A percentile compares a stretch with the other conserved stretches of the same genome.
These are phyloP conservation scores for Calamus simplicifolius DNA, from an alignment of 176 grass and related monocot genomes.

Conservation along the genomic window DNA sequence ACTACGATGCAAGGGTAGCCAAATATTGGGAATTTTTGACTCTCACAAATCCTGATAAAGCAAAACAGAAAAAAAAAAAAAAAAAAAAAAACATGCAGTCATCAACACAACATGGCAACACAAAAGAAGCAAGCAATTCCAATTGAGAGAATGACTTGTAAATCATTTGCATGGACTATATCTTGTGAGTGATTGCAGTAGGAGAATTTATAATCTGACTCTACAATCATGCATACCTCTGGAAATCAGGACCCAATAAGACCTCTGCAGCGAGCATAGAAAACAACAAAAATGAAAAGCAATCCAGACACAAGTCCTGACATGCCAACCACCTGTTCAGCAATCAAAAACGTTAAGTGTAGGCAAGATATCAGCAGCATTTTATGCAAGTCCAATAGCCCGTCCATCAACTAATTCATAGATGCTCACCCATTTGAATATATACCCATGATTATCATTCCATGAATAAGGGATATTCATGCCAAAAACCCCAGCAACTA, in stretches of 20 bases:
- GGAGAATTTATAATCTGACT: too few species aligned
- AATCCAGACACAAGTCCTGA: conserved; percentile 1
- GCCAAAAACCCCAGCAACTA: conserved; percentile 18
- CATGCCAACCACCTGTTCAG: conserved; percentile 9
- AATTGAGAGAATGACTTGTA: too few species aligned
- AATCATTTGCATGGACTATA: too few species aligned
- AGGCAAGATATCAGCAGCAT: background rate
- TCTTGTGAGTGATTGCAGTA: too few species aligned
- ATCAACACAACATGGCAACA: too few species aligned
- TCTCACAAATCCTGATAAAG: too few species aligned
- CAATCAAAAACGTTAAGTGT: background rate
- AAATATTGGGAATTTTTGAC: too few species aligned
- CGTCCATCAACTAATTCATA: too few species aligned
- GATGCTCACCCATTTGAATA: conserved; percentile 9
- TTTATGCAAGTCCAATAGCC: background rate
- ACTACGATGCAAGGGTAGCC: too few species aligned
- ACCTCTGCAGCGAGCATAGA: conserved; percentile 7
- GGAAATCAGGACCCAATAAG: conserved; percentile 18
- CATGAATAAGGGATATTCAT: conserved; percentile 23
- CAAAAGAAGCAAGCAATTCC: too few species aligned
- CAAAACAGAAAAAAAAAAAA: too few species aligned
- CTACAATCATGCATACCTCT: background rate
- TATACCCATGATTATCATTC: conserved; percentile 1
- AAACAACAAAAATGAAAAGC: conserved; percentile 1
- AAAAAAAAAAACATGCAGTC: too few species aligned